A percentile compares a stretch with the other conserved stretches of the same genome.
Evolutionary conservation across 257 asterid species (phyloP).

Genomic region (Solanum sejunctum): DNA sequence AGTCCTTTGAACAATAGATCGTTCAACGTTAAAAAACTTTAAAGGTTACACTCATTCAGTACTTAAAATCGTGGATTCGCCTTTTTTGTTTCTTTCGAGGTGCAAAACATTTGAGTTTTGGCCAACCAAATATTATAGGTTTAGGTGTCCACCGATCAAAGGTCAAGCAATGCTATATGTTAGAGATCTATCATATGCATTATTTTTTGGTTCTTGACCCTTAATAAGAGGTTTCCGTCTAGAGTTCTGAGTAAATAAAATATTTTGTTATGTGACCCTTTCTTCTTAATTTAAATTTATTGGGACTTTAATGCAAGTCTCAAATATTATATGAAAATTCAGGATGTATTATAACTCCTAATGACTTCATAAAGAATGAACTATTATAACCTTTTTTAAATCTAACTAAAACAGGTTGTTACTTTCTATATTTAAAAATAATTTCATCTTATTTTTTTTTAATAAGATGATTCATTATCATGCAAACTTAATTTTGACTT

Average conservation of each 20-base stretch:
- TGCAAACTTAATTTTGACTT: too few relatives aligned
- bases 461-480: too few relatives aligned
- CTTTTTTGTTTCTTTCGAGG: too few relatives aligned
- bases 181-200: conserved; percentile 44
- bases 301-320: background rate
- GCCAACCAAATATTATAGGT: background rate
- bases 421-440: background rate
- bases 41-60: too few relatives aligned
- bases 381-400: background rate
- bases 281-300: background rate
- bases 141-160: conserved; percentile 5
- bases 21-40: background rate
- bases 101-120: too few relatives aligned
- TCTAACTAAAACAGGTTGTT: background rate
- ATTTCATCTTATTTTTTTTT: too few relatives aligned
- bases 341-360: background rate
- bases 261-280: background rate
- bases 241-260: background rate
- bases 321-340: background rate
- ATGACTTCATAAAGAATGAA: background rate
- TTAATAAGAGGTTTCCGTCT: background rate
- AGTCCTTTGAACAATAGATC: background rate
- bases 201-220: background rate
- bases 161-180: conserved; percentile 24
- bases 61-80: background rate